Evolutionary conservation across 768 basidiomycete genomes (phyloP).

Genomic region (Calocera cornea): DNA sequence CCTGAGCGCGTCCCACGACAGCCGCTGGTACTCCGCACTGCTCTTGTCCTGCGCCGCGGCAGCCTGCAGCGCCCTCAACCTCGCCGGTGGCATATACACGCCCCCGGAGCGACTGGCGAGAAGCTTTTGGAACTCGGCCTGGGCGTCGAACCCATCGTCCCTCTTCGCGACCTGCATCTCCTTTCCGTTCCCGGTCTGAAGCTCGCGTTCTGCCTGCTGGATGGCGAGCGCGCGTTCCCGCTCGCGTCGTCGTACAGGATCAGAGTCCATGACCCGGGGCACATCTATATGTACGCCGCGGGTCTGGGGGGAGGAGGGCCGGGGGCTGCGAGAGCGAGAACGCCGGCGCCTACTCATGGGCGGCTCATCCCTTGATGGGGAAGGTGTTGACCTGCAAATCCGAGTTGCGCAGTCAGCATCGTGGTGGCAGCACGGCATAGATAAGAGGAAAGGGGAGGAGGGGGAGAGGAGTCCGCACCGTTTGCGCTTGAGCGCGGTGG

Average conservation of each 20-base stretch:
- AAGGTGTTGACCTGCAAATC: not conserved
- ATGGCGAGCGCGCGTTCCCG: slow-evolving; percentile 70
- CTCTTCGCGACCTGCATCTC: slow-evolving; percentile 21
- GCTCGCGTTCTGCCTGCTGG: slow-evolving; percentile 51
- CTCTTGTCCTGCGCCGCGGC: slow-evolving; percentile 70
- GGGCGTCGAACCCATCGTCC: slow-evolving; percentile 45
- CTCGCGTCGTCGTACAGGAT: slow-evolving; percentile 60
- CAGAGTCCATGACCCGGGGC: slow-evolving; percentile 52
- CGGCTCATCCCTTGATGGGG: not conserved
- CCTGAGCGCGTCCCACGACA: slow-evolving; percentile 95
- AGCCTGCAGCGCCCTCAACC: slow-evolving; percentile 77
- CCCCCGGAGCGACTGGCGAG: slow-evolving; percentile 66
- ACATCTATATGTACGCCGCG: slow-evolving; percentile 21
- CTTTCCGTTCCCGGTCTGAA: slow-evolving; percentile 43
- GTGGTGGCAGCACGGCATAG: not conserved
- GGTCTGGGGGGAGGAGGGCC: not conserved
- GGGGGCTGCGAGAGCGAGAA: slow-evolving; percentile 7
- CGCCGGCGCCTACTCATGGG: not conserved
- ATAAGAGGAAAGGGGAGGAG: not conserved
- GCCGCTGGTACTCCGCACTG: slow-evolving; percentile 78
- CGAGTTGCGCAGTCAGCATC: slow-evolving; percentile 11
- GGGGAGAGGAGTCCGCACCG: slow-evolving; percentile 4
- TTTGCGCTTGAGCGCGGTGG: not conserved
- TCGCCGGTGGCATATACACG: slow-evolving; percentile 91
- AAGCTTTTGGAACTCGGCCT: slow-evolving; percentile 83